Evolutionary conservation across 768 basidiomycete species (phyloP).

Genomic region (Pisolithus sp.): DNA sequence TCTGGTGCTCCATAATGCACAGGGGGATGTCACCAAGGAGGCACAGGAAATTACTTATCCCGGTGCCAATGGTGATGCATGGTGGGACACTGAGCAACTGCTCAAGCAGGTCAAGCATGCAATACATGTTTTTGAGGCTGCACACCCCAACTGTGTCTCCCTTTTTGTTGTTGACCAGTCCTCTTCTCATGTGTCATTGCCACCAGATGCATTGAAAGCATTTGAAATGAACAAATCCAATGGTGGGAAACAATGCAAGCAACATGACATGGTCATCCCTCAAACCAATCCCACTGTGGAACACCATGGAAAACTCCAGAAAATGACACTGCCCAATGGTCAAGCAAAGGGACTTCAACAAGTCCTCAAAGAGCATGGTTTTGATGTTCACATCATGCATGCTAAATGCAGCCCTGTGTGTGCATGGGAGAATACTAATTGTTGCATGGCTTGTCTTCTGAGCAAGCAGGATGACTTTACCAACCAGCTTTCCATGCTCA

Average conservation of each 20-base stretch:
- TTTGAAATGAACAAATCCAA: conserved; percentile 22
- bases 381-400: conserved; percentile 21
- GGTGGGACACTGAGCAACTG: conserved; percentile 5
- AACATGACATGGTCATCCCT: conserved; percentile 17
- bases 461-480: conserved; percentile 25
- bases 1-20: conserved; percentile 21
- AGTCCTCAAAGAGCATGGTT: conserved; percentile 31
- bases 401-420: conserved; percentile 1
- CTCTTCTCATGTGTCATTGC: conserved; percentile 3
- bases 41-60: conserved; percentile 16
- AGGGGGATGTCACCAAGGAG: conserved; percentile 13
- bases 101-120: conserved; percentile 2
- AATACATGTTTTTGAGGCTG: conserved; percentile 26
- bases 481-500: conserved; percentile 19
- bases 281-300: conserved; percentile 9
- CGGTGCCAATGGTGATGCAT: conserved; percentile 13
- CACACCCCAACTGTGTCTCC: conserved; percentile 23
- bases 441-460: conserved; percentile 23
- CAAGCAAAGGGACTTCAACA: conserved; percentile 8
- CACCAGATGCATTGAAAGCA: conserved; percentile 17
- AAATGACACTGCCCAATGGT: conserved; percentile 30
- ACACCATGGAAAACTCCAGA: conserved; percentile 19
- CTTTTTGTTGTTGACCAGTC: conserved; percentile 10
- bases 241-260: conserved; percentile 16
- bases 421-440: conserved; percentile 12